Percentiles rank a stretch among this genome's conserved stretches.
phyloP scores from a whole-genome alignment of 169 alveolate genomes.

The Eimeria sp. region DNA sequence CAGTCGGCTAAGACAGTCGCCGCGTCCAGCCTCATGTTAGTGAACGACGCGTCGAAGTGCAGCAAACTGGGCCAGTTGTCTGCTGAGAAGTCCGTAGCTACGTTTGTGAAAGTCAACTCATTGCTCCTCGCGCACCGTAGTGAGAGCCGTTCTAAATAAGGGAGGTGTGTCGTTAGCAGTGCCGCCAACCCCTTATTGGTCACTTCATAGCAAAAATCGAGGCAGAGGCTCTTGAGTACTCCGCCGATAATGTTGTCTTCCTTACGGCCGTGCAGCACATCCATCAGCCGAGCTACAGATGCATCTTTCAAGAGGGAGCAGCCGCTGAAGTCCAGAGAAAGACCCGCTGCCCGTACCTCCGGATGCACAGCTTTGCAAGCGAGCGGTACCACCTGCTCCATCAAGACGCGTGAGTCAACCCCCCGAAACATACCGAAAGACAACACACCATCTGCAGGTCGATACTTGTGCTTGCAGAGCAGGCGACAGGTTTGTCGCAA shows the following conservation, averaged over 20 bases:
- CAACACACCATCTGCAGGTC: constrained; percentile 79
- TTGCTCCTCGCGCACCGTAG: constrained; percentile 91
- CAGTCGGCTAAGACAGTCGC: constrained; percentile 90
- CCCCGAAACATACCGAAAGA: constrained; percentile 80
- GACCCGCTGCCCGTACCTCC: constrained; percentile 77
- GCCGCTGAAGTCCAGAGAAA: constrained; percentile 88
- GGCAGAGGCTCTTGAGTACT: constrained; percentile 87
- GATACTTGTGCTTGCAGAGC: constrained; percentile 81
- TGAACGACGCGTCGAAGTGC: constrained; percentile 90
- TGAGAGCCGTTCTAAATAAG: constrained; percentile 90
- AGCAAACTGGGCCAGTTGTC: constrained; percentile 92
- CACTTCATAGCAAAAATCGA: constrained; percentile 92
- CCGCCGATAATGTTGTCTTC: constrained; percentile 87
- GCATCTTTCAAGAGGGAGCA: constrained; percentile 91
- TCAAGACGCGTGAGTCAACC: constrained; percentile 80
- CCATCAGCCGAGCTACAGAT: constrained; percentile 89
- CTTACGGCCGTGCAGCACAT: constrained; percentile 84
- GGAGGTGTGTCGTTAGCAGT: constrained; percentile 91
- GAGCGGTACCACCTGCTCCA: constrained; percentile 83
- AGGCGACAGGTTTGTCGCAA: constrained; percentile 78
- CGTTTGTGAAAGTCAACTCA: constrained; percentile 90
- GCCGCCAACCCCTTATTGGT: constrained; percentile 93
- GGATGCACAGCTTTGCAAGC: constrained; percentile 82
- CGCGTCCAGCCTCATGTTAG: constrained; percentile 91
- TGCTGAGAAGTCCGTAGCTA: constrained; percentile 85